Base-by-base conservation (phyloP, 1,284 basidiomycete genomes). In the Pyrrhoderma lamaoense region DNA sequence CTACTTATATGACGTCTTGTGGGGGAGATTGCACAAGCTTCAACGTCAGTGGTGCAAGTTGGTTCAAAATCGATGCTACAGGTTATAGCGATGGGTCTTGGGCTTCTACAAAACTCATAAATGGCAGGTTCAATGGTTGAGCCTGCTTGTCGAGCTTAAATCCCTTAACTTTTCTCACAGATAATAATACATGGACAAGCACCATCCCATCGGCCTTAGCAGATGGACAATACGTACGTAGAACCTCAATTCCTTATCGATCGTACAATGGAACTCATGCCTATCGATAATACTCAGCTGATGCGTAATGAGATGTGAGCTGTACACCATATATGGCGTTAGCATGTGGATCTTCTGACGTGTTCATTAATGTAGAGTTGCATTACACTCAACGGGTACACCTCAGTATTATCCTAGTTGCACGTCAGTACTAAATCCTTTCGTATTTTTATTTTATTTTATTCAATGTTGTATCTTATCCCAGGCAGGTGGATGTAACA, bases 1-100 rank as follows among this genome's bases (percentile, higher is more conserved):
- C 63, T 34, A 65, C 64, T 36, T 70, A 70, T 59, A 70, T 72
- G 62, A 62, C 69, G 3, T 61, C 63, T 18, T 71, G 69, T 59
- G 60, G 66, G 21, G 64, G 62, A 7, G 62, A 66, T 51, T 70
- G 70, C 58, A 56, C 59, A n/a, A 61, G 45, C 2, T 67, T 68
- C 50, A 63, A 67, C 48, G 58, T 65, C 23, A 61, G 63, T 45
- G 58, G 61, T 36, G 64, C 61, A 42, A 61, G 64, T 43, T 72
- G 69, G 70, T 68, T 68, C 58, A 70, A 71, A 58, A 58, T 70
- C 52, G 64, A 66, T 46, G 62, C 64, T 36, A 61, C 59, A 18
- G 68, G 69, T 21, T 64, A 68, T 49, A 62, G 65, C 48, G 63
- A 59, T 23, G 61, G 62, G 50, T 48, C 64, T 47, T 67, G 64